Base-by-base conservation (phyloP, 306 rosid species). In the Malus asiatica region DNA sequence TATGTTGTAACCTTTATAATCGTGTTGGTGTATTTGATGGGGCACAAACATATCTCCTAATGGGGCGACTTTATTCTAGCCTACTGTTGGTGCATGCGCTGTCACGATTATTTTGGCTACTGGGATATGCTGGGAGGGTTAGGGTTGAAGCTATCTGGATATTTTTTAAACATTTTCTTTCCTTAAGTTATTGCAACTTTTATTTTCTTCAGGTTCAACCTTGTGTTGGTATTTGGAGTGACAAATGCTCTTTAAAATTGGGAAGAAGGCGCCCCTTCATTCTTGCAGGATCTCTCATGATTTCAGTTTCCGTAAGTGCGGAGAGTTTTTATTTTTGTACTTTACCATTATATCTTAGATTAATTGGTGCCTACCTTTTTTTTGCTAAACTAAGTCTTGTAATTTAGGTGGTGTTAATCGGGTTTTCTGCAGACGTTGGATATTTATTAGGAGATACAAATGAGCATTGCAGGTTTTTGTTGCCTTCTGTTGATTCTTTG, bases 201-300 rank as follows among this genome's bases (percentile, higher is more conserved):
- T 76, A n/a, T 68, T 76, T 57, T 72, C 38, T 27, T 61, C 74
- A 90, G 95, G 95, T 90, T 87, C 95, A 90, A 90, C 95, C 95
- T 8, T 90, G 95, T 68, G 92, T 90, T 55, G 95, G 95, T 73
- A 90, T 95, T 81, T 95, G 99, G 99, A 95, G 97, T 80, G 99
- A 95, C 81, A 95, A 88, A 80, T 95, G 99, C 85, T 85, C 90
- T 73, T 92, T 96, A 72, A 95, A 83, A 77, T 88, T 79, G 76
- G 99, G 99, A 80, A 92, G 97, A 83, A 88, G 99, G 65, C 97
- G 97, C 48, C 99, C 99, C 22, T 95, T 92, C 79, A 95, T 95
- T 87, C 88, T 95, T 80, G 92, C 87, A n/a, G 99, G 99, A 53
- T 87, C 97, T 79, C 80, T 95, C 63, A 74, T 95, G 97, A 95